phyloP scores from a whole-genome alignment of 495 filamentous ascomycete species.

The Mycothermus thermophilus region DNA sequence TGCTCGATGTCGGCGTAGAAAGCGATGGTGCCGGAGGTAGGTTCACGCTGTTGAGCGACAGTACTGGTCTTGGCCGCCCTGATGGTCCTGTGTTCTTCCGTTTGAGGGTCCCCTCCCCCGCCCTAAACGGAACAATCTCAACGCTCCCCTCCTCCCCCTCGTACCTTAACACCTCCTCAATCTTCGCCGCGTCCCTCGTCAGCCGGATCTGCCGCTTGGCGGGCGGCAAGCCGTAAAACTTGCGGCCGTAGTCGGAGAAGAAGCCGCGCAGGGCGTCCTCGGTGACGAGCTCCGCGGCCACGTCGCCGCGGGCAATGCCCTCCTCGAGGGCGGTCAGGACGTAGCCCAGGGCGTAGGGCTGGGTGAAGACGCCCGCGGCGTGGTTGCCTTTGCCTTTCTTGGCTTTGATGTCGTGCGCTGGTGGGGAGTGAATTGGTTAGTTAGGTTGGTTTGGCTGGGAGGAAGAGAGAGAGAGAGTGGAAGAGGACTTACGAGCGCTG shows the following conservation, averaged over 20 bases:
- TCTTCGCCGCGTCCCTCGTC: slow-evolving; percentile 8
- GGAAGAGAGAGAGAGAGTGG: slow-evolving; percentile 14
- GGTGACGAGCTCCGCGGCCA: slow-evolving; percentile 51
- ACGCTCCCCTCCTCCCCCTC: slow-evolving; percentile 22
- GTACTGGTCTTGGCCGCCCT: slow-evolving; percentile 22
- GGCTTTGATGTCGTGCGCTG: slow-evolving; percentile 60
- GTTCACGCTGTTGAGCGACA: slow-evolving; percentile 15
- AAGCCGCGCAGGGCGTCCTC: slow-evolving; percentile 59
- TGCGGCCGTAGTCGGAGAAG: slow-evolving; percentile 56
- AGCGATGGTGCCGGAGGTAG: slow-evolving; percentile 13
- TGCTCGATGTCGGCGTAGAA: slow-evolving; percentile 17
- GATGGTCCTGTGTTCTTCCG: slow-evolving; percentile 23
- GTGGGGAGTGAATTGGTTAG: slow-evolving; percentile 11
- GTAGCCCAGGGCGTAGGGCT: slow-evolving; percentile 67
- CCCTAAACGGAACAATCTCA: slow-evolving; percentile 58
- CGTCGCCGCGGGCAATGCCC: slow-evolving; percentile 48
- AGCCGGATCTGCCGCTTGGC: slow-evolving; percentile 12
- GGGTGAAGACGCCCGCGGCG: slow-evolving; percentile 84
- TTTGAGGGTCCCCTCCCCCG: slow-evolving; percentile 45
- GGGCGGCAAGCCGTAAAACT: slow-evolving; percentile 44
- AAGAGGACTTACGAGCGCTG: slow-evolving; percentile 10
- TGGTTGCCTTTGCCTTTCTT: slow-evolving; percentile 54
- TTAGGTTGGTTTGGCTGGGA: slow-evolving; percentile 33
- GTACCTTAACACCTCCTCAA: slow-evolving; percentile 22
- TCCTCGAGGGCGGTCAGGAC: slow-evolving; percentile 59